These are phyloP conservation scores for Tuber microsphaerosporum DNA, from an alignment of 495 filamentous ascomycete genomes.

Conservation along the genomic window DNA sequence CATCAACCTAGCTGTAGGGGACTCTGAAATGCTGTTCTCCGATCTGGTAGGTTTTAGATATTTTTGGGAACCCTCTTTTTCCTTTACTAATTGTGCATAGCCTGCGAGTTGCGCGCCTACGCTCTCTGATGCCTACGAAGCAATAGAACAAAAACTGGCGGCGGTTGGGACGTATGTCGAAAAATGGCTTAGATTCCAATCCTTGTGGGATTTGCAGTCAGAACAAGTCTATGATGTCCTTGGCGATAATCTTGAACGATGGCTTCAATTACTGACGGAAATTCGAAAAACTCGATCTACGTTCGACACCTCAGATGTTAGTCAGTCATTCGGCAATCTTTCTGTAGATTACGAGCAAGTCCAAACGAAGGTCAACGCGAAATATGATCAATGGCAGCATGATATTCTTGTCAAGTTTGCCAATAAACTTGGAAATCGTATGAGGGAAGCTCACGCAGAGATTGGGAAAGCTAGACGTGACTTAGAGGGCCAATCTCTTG, in stretches of 20 bases:
- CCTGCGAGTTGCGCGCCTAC: slow-evolving; percentile 66
- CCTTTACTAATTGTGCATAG: slow-evolving; percentile 21
- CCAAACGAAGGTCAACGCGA: slow-evolving; percentile 92
- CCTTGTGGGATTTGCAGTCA: slow-evolving; percentile 92
- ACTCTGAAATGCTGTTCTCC: slow-evolving; percentile 69
- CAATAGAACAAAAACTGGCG: slow-evolving; percentile 68
- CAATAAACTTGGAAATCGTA: slow-evolving; percentile 73
- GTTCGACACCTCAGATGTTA: slow-evolving; percentile 91
- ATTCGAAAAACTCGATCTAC: slow-evolving; percentile 87
- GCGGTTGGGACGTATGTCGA: slow-evolving; percentile 78
- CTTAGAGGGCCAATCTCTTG: slow-evolving; percentile 80
- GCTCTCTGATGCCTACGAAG: slow-evolving; percentile 68
- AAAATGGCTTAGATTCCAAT: slow-evolving; percentile 98
- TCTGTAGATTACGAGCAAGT: slow-evolving; percentile 97
- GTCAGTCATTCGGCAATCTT: slow-evolving; percentile 82
- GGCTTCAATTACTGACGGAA: slow-evolving; percentile 90
- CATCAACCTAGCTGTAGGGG: slow-evolving; percentile 55
- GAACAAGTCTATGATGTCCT: slow-evolving; percentile 88
- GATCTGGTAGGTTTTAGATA: slow-evolving; percentile 54
- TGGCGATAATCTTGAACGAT: slow-evolving; percentile 82
- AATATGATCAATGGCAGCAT: slow-evolving; percentile 99
- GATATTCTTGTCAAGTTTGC: slow-evolving; percentile 93
- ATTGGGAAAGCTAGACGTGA: slow-evolving; percentile 80
- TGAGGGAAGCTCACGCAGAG: slow-evolving; percentile 81
- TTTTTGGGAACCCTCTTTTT: background rate